Conservation (phyloP, 1,284 basidiomycete genomes). For the Sanghuangporus sanghuang region DNA sequence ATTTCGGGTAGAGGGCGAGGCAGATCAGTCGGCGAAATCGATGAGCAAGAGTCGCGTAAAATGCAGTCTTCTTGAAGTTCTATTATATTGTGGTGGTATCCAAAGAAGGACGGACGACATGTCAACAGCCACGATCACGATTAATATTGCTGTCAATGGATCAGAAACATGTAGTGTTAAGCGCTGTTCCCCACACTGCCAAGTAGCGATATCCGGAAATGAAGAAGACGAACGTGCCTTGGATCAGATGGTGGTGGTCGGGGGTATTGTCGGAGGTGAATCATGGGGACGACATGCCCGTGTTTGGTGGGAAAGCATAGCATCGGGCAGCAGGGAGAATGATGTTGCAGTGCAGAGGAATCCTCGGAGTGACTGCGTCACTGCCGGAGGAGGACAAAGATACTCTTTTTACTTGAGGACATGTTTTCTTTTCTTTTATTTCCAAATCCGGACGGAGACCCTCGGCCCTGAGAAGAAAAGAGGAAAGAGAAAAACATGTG, state of each 20-base stretch:
- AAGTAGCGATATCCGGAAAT: not conserved
- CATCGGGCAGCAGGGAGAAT: not conserved
- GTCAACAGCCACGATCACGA: not conserved
- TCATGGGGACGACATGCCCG: not conserved
- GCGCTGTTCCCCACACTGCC: not conserved
- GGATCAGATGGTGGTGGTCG: not conserved
- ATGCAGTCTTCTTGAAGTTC: not conserved
- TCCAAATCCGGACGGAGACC: not conserved
- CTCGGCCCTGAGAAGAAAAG: not conserved
- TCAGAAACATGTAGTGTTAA: not conserved
- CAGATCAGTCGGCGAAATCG: not conserved
- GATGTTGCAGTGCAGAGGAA: not conserved
- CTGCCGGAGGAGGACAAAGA: not conserved
- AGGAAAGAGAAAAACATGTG: not conserved
- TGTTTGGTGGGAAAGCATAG: not conserved
- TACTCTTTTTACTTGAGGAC: not conserved
- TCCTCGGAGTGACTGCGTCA: not conserved
- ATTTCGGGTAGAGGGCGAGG: not conserved
- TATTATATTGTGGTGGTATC: not conserved
- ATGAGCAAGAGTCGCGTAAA: not conserved
- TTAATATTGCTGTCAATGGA: not conserved
- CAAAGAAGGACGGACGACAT: not conserved
- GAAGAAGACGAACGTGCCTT: not conserved
- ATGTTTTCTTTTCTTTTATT: not conserved
- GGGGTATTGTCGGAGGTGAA: not conserved